Evolutionary conservation across 2,329 filamentous ascomycete species (phyloP).

Genomic region (Scytalidium sp.): DNA sequence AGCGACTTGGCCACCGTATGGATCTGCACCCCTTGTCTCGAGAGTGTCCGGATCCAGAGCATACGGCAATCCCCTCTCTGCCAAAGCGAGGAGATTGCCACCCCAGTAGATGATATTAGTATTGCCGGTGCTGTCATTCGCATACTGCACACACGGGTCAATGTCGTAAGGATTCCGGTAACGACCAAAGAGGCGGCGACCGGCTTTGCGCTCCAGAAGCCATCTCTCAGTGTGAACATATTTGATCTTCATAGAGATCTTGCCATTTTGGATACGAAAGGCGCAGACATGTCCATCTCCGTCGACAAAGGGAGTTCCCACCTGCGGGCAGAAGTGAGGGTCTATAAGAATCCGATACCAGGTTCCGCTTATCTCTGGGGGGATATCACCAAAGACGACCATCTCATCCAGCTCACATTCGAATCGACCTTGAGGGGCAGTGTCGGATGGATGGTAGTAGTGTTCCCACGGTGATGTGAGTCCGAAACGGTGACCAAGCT

Average conservation of each 20-base stretch:
- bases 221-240: constrained; percentile 24
- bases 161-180: constrained; percentile 57
- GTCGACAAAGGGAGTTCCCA: no score
- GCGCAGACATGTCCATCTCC: constrained; percentile 23
- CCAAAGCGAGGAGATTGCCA: constrained; percentile 48
- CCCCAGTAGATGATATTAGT: constrained; percentile 56
- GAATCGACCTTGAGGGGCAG: no score
- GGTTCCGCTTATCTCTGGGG: constrained; percentile 37
- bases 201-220: constrained; percentile 14
- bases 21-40: no score
- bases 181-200: constrained; percentile 41
- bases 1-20: no score
- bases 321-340: no score
- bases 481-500: no score
- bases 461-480: no score
- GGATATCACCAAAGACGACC: constrained; percentile 34
- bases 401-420: constrained; percentile 33
- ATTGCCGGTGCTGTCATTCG: constrained; percentile 53
- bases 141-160: constrained; percentile 48
- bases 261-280: constrained; percentile 20
- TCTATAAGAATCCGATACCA: constrained; percentile 39
- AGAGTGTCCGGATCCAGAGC: constrained; percentile 40
- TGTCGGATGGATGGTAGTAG: no score
- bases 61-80: constrained; percentile 49
- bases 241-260: constrained; percentile 18